Base-by-base conservation (phyloP, 441 rosid genomes). In the Eruca vesicaria region DNA sequence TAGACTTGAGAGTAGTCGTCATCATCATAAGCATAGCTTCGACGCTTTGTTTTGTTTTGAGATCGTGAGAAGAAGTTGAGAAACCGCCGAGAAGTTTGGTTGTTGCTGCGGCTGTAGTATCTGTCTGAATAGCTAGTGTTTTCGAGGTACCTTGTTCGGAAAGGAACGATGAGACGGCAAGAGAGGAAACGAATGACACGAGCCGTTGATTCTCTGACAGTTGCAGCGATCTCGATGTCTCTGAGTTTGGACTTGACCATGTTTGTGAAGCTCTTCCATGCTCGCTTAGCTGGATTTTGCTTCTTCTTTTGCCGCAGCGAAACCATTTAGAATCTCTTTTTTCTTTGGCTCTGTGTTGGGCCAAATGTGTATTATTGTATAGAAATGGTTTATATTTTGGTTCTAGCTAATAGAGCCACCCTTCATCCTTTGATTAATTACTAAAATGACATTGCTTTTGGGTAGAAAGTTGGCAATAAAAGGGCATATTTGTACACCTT, bases 211-310 rank as follows among this genome's bases (percentile, higher is more conserved):
- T 77, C 75, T 69, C 80, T 72, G 69, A 90, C 67, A 50, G 86
- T 75, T 36, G 84, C 65, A 63, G 81, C 61, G 78, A 68, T 68
- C 33, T 75, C 78, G 21, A 87, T 77, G 67, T 72, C 72, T n/a
- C 78, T 83, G 78, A 87, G 62, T 63, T 86, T 85, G 31, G 91
- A 81, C 48, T 71, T 80, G 58, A 89, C 53, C 23, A 78, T 79
- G 48, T 23, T 53, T 15, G 81, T 64, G 80, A 90, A 76, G 70
- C 76, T 78, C 77, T 72, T 90, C 86, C 87, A 82, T 10, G 92
- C 90, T 71, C 72, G 80, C 43, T 81, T 87, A 21, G 86, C 88
- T 1, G 86, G 92, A 36, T 70, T 81, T 63, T 87, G 87, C 89
- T 83, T 90, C 86, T 73, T 88, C 57, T 38, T 69, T n/a, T 85